These are phyloP conservation scores for Chaetomium strumarium DNA, from an alignment of 2,329 filamentous ascomycete genomes.

Conservation along the genomic window DNA sequence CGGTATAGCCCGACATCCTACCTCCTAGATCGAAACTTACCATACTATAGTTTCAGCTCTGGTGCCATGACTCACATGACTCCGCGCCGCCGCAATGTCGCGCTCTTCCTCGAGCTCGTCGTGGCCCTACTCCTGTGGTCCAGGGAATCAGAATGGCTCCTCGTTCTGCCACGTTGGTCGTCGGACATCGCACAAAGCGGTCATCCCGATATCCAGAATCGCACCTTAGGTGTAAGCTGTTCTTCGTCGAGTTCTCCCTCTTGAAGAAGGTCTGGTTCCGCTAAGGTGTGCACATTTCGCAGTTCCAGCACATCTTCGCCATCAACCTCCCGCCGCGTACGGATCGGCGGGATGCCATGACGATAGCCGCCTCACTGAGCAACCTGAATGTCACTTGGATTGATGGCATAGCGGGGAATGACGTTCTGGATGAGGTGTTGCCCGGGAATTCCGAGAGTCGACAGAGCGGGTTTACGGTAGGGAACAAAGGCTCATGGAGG, in stretches of 20 bases:
- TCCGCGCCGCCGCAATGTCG: neutral
- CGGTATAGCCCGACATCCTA: too few species aligned
- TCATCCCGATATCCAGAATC: neutral
- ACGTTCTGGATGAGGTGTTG: slow-evolving; percentile 34
- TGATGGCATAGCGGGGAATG: slow-evolving; percentile 38
- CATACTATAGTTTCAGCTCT: neutral
- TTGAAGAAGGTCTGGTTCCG: neutral
- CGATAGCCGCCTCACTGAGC: slow-evolving; percentile 41
- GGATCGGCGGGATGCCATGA: slow-evolving; percentile 46
- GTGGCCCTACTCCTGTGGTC: neutral
- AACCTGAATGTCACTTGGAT: slow-evolving; percentile 41
- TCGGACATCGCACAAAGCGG: too few species aligned
- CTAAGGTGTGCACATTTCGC: neutral
- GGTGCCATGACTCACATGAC: slow-evolving; percentile 1
- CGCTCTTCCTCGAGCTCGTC: neutral
- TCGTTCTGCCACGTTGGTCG: too few species aligned
- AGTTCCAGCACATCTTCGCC: slow-evolving; percentile 50
- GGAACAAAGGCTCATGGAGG: slow-evolving; percentile 35
- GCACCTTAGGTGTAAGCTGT: slow-evolving; percentile 1
- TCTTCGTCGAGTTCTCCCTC: neutral
- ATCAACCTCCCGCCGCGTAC: slow-evolving; percentile 45
- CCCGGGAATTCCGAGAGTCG: slow-evolving; percentile 26
- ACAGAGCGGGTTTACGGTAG: slow-evolving; percentile 28
- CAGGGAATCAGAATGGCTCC: neutral
- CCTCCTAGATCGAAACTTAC: neutral